These are phyloP conservation scores for Populus pruinosa DNA, from an alignment of 345 rosid species.

Conservation along the genomic window DNA sequence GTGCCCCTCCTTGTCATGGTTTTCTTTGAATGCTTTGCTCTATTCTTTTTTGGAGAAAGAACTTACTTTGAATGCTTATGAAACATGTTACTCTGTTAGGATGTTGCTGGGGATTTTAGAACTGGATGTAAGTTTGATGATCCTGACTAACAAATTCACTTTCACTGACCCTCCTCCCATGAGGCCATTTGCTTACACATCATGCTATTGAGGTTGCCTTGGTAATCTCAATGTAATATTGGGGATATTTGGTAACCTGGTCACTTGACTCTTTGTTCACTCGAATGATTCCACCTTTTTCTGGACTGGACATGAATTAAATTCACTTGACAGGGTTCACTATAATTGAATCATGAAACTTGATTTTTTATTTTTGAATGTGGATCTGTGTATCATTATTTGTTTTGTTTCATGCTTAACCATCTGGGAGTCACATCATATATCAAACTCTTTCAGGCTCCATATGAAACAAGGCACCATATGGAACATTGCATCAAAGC, in stretches of 20 bases:
- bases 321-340: too few relatives aligned
- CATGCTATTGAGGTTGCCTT: neutral
- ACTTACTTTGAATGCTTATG: neutral
- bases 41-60: too few relatives aligned
- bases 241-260: neutral
- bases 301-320: too few relatives aligned
- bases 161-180: neutral
- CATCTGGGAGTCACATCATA: neutral
- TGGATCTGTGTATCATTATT: neutral
- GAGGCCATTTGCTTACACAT: neutral
- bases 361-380: neutral
- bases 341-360: too few relatives aligned
- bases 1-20: neutral
- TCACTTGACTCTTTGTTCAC: neutral
- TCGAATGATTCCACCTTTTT: neutral
- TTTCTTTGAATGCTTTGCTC: neutral
- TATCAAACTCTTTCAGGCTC: constrained; percentile 55
- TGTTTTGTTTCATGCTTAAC: neutral
- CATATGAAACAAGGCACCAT: constrained; percentile 95
- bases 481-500: constrained; percentile 97
- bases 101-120: neutral
- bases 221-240: neutral
- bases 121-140: constrained; percentile 6
- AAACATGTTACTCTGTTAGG: constrained; percentile 1
- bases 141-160: neutral